Evolutionary conservation across 179 eudicot genomes (phyloP).

Genomic region (Nepenthes alata): DNA sequence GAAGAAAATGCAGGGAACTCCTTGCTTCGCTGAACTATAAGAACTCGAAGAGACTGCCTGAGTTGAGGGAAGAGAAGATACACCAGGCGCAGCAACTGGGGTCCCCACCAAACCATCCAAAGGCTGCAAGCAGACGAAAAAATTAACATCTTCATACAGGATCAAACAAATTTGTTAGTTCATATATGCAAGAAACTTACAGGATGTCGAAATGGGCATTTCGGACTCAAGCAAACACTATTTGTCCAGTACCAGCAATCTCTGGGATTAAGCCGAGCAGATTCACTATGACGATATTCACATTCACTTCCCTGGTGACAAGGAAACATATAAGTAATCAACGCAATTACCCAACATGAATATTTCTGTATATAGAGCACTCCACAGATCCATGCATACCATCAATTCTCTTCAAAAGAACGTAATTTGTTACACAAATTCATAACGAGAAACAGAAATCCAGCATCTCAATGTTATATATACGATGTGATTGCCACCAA

Average conservation of each 20-base stretch:
- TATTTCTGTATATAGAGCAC: too few relatives aligned
- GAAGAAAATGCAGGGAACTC: conserved; percentile 68
- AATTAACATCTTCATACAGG: background rate
- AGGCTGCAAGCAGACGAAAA: conserved; percentile 42
- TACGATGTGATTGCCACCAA: too few relatives aligned
- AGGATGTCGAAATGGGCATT: conserved; percentile 76
- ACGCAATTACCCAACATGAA: too few relatives aligned
- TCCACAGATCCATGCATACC: too few relatives aligned
- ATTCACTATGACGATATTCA: conserved; percentile 86
- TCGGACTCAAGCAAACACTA: conserved; percentile 70
- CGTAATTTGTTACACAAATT: too few relatives aligned
- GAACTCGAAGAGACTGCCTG: conserved; percentile 25
- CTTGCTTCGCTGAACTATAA: conserved; percentile 41
- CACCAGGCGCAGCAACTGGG: conserved; percentile 17
- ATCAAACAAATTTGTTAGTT: too few relatives aligned
- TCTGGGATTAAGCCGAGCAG: conserved; percentile 74
- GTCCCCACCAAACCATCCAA: conserved; percentile 53
- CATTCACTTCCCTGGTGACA: conserved; percentile 69
- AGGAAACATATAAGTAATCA: background rate
- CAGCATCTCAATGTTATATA: too few relatives aligned
- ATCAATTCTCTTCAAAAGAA: too few relatives aligned
- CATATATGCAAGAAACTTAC: conserved; percentile 28
- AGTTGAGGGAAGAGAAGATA: conserved; percentile 21
- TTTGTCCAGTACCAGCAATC: conserved; percentile 83
- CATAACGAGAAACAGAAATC: too few relatives aligned